Base-by-base conservation (phyloP, 768 basidiomycete genomes). In the Stropharia rugosoannulata region DNA sequence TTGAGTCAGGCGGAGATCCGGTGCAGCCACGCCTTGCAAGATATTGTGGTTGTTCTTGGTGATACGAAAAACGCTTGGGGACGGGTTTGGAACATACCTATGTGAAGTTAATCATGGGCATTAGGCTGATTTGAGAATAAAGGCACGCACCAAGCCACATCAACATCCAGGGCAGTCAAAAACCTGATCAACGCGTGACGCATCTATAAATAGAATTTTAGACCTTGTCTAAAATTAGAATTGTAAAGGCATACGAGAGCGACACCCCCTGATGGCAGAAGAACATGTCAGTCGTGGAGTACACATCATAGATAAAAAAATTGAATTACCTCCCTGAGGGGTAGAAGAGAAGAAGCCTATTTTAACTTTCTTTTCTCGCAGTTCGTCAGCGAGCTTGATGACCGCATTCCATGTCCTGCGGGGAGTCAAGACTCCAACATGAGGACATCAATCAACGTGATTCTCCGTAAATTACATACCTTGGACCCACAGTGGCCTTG, bases 11-110 rank as follows among this genome's bases (percentile, higher is more conserved):
- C 90, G 87, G 48, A 93, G 79, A 57, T 83, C 83, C 8, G 89
- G 85, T 11, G 84, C 72, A 1, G 94, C 89, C 49, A 97, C 95
- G 59, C 95, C 95, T 83, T 97, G 94, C 19, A 96, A 78, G 67
- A 92, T 93, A 73, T 93, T 93, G 82, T 93, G 91, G 77, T 93
- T 93, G 90, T 93, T 92, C 80, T 91, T 91, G 61, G 93, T 95
- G 58, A 90, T 93, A 60, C 93, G 86, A 82, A 95, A 96, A 38
- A 96, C 90, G 59, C 81, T 83, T 1, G 94, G 93, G 44, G 92
- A 86, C 19, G 90, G 89, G 75, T 92, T 93, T 45, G 90, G 91
- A 32, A 93, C 90, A 73, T 92, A 92, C 88, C 88, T 90, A 57
- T 29, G 32, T 1, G 32, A 18, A 36, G 40, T 27, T 43, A 40